Evolutionary conservation across 441 rosid genomes (phyloP), one percentile per base, ranked within the genome.

Genomic region (Melastoma candidum): DNA sequence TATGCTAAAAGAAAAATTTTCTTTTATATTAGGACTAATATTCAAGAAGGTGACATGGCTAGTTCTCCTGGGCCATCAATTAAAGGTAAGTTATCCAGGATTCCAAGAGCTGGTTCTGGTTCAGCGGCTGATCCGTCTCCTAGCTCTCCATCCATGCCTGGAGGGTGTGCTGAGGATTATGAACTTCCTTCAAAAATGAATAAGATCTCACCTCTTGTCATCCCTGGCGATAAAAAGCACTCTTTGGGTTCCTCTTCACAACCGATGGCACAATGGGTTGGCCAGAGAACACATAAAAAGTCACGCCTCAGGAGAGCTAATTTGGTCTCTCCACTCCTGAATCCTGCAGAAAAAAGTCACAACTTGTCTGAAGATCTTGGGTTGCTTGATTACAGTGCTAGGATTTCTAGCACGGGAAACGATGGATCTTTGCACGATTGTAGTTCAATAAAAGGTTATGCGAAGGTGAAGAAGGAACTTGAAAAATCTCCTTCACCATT

Each of bases 211-310:
- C 49, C 62, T 54, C 51, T 69, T 47, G 74, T 73, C 64, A 56
- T 65, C 65, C 59, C 72, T 62, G 72, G 76, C 72, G 68, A 67
- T 73, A 65, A 74, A 65, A 82, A 68, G 63, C 76, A 71, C 69
- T 68, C 68, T 53, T 57, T 68, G 44, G 83, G 78, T 58, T 83
- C 98, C 47, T 68, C 97, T 72, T 79, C 85, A 48, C 85, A 66
- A 63, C 68, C 95, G 41, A 87, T 87, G 83, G 86, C 95, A 54
- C 90, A 89, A 52, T 94, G 99, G 97, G 96, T 63, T 64, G 89
- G 94, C 68, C 99, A 87, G 76, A 89, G 96, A 67, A 92, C 84
- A 22, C 85, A 79, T 61, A 94, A 93, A 62, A 89, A 71, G 61
- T 80, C 87, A 12, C 95, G 97, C 41, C 75, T 87, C 48, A 77